These are phyloP conservation scores for Claviceps pazoutovae DNA, from an alignment of 2,329 filamentous ascomycete genomes.

Conservation along the genomic window DNA sequence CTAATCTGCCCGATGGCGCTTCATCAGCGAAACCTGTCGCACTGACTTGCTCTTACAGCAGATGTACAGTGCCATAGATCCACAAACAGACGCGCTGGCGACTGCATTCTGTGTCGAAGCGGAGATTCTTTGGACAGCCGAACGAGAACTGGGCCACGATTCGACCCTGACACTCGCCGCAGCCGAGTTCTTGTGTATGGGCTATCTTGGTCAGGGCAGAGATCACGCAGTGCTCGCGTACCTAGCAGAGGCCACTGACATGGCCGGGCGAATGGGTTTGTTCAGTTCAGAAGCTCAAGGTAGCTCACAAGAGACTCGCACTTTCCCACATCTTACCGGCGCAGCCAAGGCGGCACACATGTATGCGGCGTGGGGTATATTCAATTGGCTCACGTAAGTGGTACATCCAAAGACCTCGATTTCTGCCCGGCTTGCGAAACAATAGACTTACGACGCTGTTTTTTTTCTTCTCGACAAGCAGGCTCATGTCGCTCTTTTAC, in stretches of 20 bases:
- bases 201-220: slow-evolving; percentile 16
- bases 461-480: slow-evolving; percentile 4
- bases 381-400: slow-evolving; percentile 21
- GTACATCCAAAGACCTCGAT: background rate
- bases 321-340: slow-evolving; percentile 5
- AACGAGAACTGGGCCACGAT: slow-evolving; percentile 9
- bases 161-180: slow-evolving; percentile 16
- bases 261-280: slow-evolving; percentile 15
- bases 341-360: slow-evolving; percentile 6
- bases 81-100: slow-evolving; percentile 10
- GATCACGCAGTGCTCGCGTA: slow-evolving; percentile 17
- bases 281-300: slow-evolving; percentile 7
- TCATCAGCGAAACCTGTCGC: too few relatives aligned
- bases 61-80: slow-evolving; percentile 20
- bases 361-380: slow-evolving; percentile 13
- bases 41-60: slow-evolving; percentile 11
- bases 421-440: background rate
- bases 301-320: background rate
- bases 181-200: slow-evolving; percentile 17
- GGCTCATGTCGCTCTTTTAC: slow-evolving; percentile 19
- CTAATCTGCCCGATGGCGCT: too few relatives aligned
- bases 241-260: slow-evolving; percentile 12
- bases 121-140: slow-evolving; percentile 12
- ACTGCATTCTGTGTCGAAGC: slow-evolving; percentile 14
- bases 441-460: background rate